These are phyloP conservation scores for Crepidotus variabilis DNA, from an alignment of 768 basidiomycete species.

Conservation along the genomic window DNA sequence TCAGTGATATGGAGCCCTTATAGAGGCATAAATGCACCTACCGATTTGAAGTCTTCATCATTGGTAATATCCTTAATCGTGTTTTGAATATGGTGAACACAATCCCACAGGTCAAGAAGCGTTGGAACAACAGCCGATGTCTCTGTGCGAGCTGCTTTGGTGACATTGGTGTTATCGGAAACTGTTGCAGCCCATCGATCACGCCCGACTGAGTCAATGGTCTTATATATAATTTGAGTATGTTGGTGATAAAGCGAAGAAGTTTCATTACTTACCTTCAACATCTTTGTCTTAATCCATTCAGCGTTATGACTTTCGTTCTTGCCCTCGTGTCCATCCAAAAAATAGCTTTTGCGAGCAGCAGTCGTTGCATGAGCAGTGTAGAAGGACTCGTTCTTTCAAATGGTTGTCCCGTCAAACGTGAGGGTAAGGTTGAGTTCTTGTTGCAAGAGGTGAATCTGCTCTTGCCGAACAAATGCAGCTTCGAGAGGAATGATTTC, in stretches of 20 bases:
- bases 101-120: slow-evolving; percentile 10
- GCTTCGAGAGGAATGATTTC: slow-evolving; percentile 3
- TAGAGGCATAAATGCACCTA: background rate
- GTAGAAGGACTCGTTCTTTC: background rate
- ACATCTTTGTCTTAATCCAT: background rate
- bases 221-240: no score
- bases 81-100: slow-evolving; percentile 13
- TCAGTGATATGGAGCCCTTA: background rate
- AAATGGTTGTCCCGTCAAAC: slow-evolving; percentile 3
- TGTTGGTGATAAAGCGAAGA: no score
- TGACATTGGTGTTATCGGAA: slow-evolving; percentile 11
- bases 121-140: background rate
- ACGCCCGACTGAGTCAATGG: slow-evolving; percentile 1
- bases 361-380: slow-evolving; percentile 2
- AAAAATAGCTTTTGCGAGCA: background rate
- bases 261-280: no score
- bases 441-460: background rate
- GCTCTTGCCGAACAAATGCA: background rate
- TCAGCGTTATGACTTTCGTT: background rate
- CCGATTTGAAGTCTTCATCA: slow-evolving; percentile 1
- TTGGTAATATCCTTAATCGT: slow-evolving; percentile 12
- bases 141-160: slow-evolving; percentile 5
- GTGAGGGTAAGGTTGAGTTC: background rate
- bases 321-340: slow-evolving; percentile 1
- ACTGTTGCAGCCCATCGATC: slow-evolving; percentile 4